Evolutionary conservation across 805 yeast species (phyloP).

Genomic region (Yarrowia sp.): DNA sequence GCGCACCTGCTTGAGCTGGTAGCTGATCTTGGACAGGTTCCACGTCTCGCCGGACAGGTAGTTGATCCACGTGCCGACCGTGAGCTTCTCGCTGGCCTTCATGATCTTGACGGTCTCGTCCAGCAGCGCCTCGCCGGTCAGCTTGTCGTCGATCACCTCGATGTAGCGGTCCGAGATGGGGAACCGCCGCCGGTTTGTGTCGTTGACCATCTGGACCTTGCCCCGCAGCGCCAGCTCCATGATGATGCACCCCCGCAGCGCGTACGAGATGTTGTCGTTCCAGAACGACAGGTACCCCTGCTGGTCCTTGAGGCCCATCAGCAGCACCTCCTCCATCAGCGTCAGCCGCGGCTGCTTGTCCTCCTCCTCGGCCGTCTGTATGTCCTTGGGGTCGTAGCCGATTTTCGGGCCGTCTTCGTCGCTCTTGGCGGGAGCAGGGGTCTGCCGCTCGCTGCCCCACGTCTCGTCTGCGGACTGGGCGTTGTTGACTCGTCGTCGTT

Average conservation of each 20-base stretch:
- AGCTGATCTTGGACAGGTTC: constrained; percentile 90
- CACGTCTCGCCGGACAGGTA: constrained; percentile 91
- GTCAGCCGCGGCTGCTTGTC: constrained; percentile 69
- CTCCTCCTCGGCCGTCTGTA: constrained; percentile 47
- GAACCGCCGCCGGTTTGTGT: constrained; percentile 85
- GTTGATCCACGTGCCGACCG: constrained; percentile 91
- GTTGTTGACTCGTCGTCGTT: constrained; percentile 36
- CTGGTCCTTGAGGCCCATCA: constrained; percentile 90
- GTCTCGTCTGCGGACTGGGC: background rate
- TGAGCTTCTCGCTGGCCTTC: constrained; percentile 76
- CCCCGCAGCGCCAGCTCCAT: constrained; percentile 91
- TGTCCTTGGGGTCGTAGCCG: constrained; percentile 78
- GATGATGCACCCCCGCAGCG: constrained; percentile 88
- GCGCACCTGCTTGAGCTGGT: constrained; percentile 95
- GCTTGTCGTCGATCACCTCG: constrained; percentile 78
- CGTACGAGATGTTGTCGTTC: constrained; percentile 97
- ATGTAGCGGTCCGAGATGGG: constrained; percentile 83
- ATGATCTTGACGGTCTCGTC: constrained; percentile 92
- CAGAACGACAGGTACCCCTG: constrained; percentile 96
- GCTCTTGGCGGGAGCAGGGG: background rate
- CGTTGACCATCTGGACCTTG: constrained; percentile 83
- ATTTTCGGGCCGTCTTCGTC: constrained; percentile 54
- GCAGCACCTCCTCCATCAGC: constrained; percentile 91
- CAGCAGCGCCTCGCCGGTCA: constrained; percentile 91
- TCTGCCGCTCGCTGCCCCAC: background rate